Conservation (phyloP, 2,329 filamentous ascomycete species). For the Helotiales sp. region DNA sequence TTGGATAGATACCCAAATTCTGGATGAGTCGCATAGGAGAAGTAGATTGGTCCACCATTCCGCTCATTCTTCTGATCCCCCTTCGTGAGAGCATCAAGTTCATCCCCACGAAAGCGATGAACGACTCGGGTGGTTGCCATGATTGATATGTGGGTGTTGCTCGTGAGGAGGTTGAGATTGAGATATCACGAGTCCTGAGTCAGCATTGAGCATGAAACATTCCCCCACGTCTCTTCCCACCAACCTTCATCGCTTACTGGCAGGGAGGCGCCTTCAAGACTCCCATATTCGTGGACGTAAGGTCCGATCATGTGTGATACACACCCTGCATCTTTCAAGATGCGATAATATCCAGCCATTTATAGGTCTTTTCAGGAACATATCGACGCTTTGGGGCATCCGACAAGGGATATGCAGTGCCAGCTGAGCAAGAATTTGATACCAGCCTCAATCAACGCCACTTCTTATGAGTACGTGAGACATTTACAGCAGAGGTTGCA, state of each 20-base stretch:
- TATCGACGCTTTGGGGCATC: conserved; percentile 1
- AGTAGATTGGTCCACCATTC: background rate
- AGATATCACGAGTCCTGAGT: background rate
- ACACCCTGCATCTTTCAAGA: background rate
- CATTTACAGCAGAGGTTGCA: background rate
- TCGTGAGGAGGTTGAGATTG: background rate
- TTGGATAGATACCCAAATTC: background rate
- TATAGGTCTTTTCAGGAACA: background rate
- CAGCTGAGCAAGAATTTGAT: conserved; percentile 4
- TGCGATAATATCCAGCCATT: background rate
- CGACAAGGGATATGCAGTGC: conserved; percentile 4
- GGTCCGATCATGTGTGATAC: background rate
- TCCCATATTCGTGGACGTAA: background rate
- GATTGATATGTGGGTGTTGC: background rate
- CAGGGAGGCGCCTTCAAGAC: background rate
- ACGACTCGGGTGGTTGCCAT: background rate
- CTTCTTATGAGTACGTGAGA: background rate
- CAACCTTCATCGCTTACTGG: background rate
- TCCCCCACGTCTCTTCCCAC: background rate
- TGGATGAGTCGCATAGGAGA: background rate
- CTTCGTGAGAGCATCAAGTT: background rate
- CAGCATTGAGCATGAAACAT: background rate
- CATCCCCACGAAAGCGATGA: background rate
- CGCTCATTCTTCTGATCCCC: background rate
- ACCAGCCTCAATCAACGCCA: conserved; percentile 1